These are phyloP conservation scores for Petrea volubilis DNA, from an alignment of 257 asterid genomes.

Conservation along the genomic window DNA sequence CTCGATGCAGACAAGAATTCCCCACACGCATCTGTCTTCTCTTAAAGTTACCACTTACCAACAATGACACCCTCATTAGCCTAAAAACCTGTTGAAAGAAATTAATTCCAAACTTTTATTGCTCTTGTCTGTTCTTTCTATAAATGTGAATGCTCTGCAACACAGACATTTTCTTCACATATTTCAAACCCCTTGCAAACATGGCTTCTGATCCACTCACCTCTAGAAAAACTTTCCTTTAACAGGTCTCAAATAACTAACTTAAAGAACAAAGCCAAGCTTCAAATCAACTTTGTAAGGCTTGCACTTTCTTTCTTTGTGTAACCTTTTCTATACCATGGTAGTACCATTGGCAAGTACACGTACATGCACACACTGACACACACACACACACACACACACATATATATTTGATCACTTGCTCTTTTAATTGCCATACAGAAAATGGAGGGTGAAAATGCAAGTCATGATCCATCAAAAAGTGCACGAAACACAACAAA, in stretches of 20 bases:
- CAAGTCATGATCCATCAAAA: conserved; percentile 23
- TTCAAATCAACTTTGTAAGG: conserved; percentile 17
- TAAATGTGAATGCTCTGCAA: conserved; percentile 1
- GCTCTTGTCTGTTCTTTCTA: conserved; percentile 29
- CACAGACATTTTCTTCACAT: not conserved
- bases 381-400: no score
- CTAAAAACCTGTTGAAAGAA: conserved; percentile 33
- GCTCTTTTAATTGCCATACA: not conserved
- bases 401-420: no score
- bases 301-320: conserved; percentile 12
- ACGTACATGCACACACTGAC: no score
- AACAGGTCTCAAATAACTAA: not conserved
- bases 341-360: no score
- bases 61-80: conserved; percentile 23
- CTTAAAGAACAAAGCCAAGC: not conserved
- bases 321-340: not conserved
- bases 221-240: not conserved
- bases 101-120: conserved; percentile 21
- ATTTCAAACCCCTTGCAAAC: not conserved
- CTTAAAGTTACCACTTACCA: conserved; percentile 32
- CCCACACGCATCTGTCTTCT: no score
- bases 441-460: conserved; percentile 52
- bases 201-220: conserved; percentile 2
- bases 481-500: conserved; percentile 43
- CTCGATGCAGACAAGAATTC: no score